These are phyloP conservation scores for Leccinum solheimii DNA, from an alignment of 1,284 basidiomycete species.

Conservation along the genomic window DNA sequence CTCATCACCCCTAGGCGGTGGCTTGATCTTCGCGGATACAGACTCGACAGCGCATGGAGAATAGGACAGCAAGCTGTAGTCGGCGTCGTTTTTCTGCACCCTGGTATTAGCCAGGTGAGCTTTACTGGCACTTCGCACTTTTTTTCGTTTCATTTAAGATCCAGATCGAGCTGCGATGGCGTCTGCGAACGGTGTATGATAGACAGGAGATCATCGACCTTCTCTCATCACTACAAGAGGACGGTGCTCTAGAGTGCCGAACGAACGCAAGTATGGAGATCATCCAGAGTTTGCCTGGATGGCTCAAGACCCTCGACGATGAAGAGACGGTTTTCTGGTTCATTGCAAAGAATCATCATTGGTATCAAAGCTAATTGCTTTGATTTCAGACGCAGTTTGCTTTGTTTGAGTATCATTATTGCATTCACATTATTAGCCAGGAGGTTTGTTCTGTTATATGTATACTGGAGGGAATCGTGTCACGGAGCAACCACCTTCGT, in stretches of 20 bases:
- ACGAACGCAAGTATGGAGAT: conserved; percentile 20
- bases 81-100: conserved; percentile 63
- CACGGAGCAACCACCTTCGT: background rate
- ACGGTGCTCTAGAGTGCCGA: conserved; percentile 46
- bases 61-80: conserved; percentile 67
- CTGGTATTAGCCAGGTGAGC: conserved; percentile 73
- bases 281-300: conserved; percentile 25
- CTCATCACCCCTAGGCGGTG: conserved; percentile 70
- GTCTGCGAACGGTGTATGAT: conserved; percentile 68
- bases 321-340: conserved; percentile 51
- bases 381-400: background rate
- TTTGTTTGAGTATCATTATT: conserved; percentile 17
- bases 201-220: conserved; percentile 72
- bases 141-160: conserved; percentile 10
- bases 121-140: background rate
- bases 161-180: conserved; percentile 67
- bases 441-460: background rate
- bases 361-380: conserved; percentile 48
- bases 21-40: conserved; percentile 69
- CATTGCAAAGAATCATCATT: conserved; percentile 44
- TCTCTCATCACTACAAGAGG: conserved; percentile 53
- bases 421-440: background rate
- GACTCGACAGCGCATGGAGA: conserved; percentile 65
- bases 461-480: background rate
- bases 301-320: conserved; percentile 43